These are phyloP conservation scores for Yamadazyma sp. DNA, from an alignment of 1,139 yeast species.

Conservation along the genomic window DNA sequence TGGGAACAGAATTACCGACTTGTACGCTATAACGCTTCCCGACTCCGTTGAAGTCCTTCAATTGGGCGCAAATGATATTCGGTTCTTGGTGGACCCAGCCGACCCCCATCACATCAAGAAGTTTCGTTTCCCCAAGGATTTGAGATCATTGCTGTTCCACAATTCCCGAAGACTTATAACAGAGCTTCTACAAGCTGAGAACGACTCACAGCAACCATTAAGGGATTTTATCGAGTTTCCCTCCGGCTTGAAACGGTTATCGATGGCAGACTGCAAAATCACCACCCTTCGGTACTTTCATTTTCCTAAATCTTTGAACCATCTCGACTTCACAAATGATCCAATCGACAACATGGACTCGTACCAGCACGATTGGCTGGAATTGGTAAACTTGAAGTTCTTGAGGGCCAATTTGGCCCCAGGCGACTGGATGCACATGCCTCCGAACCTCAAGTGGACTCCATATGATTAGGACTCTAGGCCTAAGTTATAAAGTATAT, in stretches of 20 bases:
- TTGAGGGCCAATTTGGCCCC: conserved; percentile 12
- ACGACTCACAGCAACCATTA: neutral
- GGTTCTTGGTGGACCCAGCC: conserved; percentile 3
- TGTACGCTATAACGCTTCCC: conserved; percentile 12
- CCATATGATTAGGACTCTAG: too few species aligned
- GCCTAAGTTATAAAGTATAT: too few species aligned
- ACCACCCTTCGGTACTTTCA: conserved; percentile 19
- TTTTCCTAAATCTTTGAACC: conserved; percentile 27
- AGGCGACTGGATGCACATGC: conserved; percentile 5
- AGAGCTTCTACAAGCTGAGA: neutral
- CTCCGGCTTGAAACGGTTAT: conserved; percentile 6
- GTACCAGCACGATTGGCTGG: conserved; percentile 22
- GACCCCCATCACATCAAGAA: conserved; percentile 4
- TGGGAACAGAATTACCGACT: conserved; percentile 7
- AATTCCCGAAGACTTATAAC: conserved; percentile 5
- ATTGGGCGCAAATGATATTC: conserved; percentile 8
- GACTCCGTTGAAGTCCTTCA: conserved; percentile 9
- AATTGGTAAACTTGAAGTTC: conserved; percentile 16
- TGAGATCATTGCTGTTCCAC: conserved; percentile 21
- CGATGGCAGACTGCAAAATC: conserved; percentile 22
- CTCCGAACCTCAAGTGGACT: conserved; percentile 6
- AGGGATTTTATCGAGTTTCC: conserved; percentile 23
- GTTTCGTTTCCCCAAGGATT: conserved; percentile 23
- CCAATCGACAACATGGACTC: conserved; percentile 18
- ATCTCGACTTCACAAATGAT: conserved; percentile 25